These are phyloP conservation scores for Ploettnerulaceae sp. DNA, from an alignment of 2,329 filamentous ascomycete genomes.

Conservation along the genomic window DNA sequence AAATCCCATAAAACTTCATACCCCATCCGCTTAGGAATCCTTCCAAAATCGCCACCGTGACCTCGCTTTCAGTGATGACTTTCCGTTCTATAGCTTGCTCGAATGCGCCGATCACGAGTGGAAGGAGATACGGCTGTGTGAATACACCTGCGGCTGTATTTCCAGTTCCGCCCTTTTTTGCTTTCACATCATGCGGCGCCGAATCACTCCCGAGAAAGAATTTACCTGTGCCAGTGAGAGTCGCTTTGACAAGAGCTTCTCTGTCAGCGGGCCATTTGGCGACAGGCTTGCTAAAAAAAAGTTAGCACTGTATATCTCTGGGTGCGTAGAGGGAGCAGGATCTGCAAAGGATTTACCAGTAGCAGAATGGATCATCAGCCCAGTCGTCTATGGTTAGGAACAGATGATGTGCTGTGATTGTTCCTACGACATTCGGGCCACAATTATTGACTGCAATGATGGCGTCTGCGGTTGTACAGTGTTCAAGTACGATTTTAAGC, in stretches of 20 bases:
- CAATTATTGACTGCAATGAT: conserved; percentile 72
- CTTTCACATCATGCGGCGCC: conserved; percentile 56
- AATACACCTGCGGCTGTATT: conserved; percentile 67
- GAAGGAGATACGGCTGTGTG: conserved; percentile 67
- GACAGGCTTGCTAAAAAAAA: conserved; percentile 50
- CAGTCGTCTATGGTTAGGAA: conserved; percentile 70
- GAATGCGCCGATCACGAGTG: conserved; percentile 59
- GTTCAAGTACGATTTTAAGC: conserved; percentile 68
- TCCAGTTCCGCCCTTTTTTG: conserved; percentile 53
- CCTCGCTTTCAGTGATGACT: conserved; percentile 45
- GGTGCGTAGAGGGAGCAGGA: background rate
- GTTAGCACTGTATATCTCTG: background rate
- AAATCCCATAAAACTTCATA: conserved; percentile 47
- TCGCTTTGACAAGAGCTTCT: conserved; percentile 50
- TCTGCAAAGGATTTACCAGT: conserved; percentile 42
- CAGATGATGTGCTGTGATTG: conserved; percentile 29
- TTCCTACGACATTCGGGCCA: conserved; percentile 66
- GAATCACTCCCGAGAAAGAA: conserved; percentile 65
- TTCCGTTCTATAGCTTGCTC: conserved; percentile 55
- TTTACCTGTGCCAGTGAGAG: conserved; percentile 53
- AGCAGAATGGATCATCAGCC: conserved; percentile 61
- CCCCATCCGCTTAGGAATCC: conserved; percentile 51
- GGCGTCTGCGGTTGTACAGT: conserved; percentile 81
- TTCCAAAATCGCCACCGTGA: conserved; percentile 50
- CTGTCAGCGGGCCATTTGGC: conserved; percentile 43